Evolutionary conservation across 495 filamentous ascomycete species (phyloP).

Genomic region (Annulohypoxylon maeteangense): DNA sequence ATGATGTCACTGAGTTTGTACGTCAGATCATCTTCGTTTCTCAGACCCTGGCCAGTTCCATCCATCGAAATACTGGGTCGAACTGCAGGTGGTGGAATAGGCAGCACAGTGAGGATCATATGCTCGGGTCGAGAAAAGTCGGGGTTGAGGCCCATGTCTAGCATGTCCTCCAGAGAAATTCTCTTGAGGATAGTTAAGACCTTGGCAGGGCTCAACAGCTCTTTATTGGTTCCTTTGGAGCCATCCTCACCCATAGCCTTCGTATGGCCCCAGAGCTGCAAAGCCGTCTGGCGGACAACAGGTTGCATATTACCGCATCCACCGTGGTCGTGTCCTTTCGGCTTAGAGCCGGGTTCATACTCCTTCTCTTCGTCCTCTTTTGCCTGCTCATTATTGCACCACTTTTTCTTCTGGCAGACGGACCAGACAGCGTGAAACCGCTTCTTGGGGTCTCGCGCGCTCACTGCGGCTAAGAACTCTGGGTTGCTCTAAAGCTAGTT

Average conservation of each 20-base stretch:
- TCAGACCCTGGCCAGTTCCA: conserved; percentile 83
- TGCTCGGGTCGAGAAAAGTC: conserved; percentile 96
- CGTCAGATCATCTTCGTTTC: conserved; percentile 97
- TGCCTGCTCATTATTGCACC: conserved; percentile 78
- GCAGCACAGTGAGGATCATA: conserved; percentile 96
- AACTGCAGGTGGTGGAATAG: conserved; percentile 94
- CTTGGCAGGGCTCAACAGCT: conserved; percentile 81
- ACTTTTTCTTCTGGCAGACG: conserved; percentile 84
- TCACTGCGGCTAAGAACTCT: conserved; percentile 81
- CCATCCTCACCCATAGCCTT: conserved; percentile 74
- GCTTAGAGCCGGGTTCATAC: conserved; percentile 63
- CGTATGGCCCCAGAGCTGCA: conserved; percentile 73
- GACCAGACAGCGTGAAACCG: conserved; percentile 90
- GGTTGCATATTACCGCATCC: conserved; percentile 95
- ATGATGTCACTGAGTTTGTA: conserved; percentile 99
- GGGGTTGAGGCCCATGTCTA: conserved; percentile 87
- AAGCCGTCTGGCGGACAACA: conserved; percentile 82
- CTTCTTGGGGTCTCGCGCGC: conserved; percentile 86
- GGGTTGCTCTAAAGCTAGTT: conserved; percentile 79
- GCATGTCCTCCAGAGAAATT: conserved; percentile 81
- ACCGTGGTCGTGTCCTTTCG: conserved; percentile 69
- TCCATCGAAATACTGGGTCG: conserved; percentile 95
- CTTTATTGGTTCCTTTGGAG: conserved; percentile 85
- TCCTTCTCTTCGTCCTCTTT: conserved; percentile 69
- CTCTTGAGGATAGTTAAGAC: conserved; percentile 85